Percentiles rank a stretch among this genome's conserved stretches.
Conservation (phyloP, 1,139 yeast species). For the Keqinozyma sinolaborantium region DNA sequence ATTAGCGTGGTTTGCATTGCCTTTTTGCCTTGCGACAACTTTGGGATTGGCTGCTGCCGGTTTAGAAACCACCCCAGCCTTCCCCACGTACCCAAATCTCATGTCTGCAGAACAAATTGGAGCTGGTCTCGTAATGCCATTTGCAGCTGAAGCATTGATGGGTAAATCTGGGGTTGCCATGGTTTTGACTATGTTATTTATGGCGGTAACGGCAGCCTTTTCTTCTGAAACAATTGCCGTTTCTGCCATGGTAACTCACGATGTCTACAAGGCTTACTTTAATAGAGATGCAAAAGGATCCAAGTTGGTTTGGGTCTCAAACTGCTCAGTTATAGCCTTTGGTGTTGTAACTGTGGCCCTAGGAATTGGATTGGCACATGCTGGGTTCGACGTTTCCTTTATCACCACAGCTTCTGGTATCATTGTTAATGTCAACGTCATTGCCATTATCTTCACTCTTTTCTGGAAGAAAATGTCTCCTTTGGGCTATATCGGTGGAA, state of each 20-base stretch:
- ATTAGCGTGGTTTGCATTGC: constrained; percentile 37
- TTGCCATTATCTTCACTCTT: constrained; percentile 21
- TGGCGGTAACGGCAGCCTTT: constrained; percentile 39
- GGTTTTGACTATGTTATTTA: constrained; percentile 30
- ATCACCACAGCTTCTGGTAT: constrained; percentile 23
- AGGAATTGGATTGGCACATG: constrained; percentile 31
- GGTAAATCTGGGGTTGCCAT: constrained; percentile 35
- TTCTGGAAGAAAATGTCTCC: constrained; percentile 50
- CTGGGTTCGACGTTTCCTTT: constrained; percentile 27
- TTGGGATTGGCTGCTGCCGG: constrained; percentile 35
- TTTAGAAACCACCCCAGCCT: constrained; percentile 22
- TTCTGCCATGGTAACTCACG: constrained; percentile 34
- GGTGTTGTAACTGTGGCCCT: constrained; percentile 26
- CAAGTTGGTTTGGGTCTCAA: constrained; percentile 26
- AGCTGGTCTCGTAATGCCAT: constrained; percentile 21
- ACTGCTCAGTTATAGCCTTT: constrained; percentile 22
- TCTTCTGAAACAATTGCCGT: constrained; percentile 37
- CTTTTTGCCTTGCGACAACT: constrained; percentile 34
- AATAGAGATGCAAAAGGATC: constrained; percentile 32
- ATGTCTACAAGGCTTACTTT: constrained; percentile 30
- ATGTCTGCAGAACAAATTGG: constrained; percentile 12
- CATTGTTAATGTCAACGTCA: constrained; percentile 31
- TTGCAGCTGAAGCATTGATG: constrained; percentile 22
- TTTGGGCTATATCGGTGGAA: constrained; percentile 38
- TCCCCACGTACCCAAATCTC: constrained; percentile 20